These are phyloP conservation scores for Thelonectria blattea DNA, from an alignment of 2,329 filamentous ascomycete species.

Conservation along the genomic window DNA sequence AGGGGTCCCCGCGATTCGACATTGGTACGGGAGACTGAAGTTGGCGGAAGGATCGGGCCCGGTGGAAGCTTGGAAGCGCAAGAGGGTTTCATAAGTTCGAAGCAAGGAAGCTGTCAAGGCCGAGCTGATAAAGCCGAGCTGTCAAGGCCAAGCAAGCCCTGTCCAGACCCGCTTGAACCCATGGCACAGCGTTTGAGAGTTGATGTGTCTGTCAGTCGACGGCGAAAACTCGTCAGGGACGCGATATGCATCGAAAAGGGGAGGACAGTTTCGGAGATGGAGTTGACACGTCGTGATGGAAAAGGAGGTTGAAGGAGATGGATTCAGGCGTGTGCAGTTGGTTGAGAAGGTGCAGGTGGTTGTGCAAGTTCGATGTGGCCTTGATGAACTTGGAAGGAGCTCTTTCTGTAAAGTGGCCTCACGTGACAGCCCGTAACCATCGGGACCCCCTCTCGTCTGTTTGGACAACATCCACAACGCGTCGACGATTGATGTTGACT, in stretches of 20 bases:
- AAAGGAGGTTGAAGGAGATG: not conserved
- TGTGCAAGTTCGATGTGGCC: not conserved
- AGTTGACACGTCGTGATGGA: not conserved
- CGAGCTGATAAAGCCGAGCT: not conserved
- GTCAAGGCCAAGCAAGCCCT: not conserved
- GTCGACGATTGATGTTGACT: not conserved
- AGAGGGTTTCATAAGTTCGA: too few species aligned
- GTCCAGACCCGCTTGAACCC: not conserved
- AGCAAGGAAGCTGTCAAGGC: not conserved
- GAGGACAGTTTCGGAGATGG: not conserved
- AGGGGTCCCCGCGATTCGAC: not conserved
- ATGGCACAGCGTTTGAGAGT: not conserved
- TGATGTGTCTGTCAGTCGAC: too few species aligned
- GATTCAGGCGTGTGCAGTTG: not conserved
- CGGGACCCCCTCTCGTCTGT: not conserved
- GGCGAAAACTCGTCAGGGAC: not conserved
- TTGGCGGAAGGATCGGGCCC: not conserved
- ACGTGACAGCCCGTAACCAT: conserved; percentile 18
- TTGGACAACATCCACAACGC: conserved; percentile 4
- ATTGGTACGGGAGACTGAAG: not conserved
- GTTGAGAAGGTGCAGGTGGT: too few species aligned
- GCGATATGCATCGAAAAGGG: not conserved
- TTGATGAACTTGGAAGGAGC: not conserved
- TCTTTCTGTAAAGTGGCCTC: not conserved
- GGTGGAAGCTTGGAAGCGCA: not conserved